Evolutionary conservation across 176 grass and related monocot species (phyloP), one percentile per base, ranked within the genome.

Genomic region (Pontederia paniculata): DNA sequence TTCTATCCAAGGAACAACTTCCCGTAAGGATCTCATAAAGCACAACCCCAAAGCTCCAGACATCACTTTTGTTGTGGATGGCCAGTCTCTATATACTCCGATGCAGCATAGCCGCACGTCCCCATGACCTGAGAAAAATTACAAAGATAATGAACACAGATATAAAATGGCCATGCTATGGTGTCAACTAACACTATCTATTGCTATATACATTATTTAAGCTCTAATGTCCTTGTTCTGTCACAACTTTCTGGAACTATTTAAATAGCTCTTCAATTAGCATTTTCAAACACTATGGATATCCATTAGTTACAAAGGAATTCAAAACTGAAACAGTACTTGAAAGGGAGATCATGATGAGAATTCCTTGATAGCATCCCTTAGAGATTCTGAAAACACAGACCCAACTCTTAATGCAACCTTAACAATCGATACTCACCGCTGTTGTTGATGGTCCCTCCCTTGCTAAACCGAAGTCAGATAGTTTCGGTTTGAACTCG

Each of bases 41-140:
- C 28, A 89, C 85, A 22, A 89, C 80, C 4, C 85, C 77, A 42
- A 81, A 81, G 48, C 80, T 84, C 85, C 81, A 84, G 0, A 84
- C 81, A 23, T 89, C 86, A 63, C 81, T 84, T 63, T 89, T 17
- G 73, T 57, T 9, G 81, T 84, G 21, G 60, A 48, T 63, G 60
- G 60, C 60, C 60, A 1, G 60, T 49, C 44, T 63, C 60, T 13
- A 63, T 44, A 23, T 48, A 63, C 20, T 63, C 60, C n/a, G 60
- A 44, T 23, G 60, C 60, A n/a, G 60, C 60, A 25, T 63, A 63
- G 6, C 60, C 60, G 7, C 48, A 63, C 9, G 60, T 63, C 4
- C 60, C 60, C 60, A 63, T 63, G 18, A 63, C 60, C 60, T 63
- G 44, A 25, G 2, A 11, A 62, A 18, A 41, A 59, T 10, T 18